phyloP scores from a whole-genome alignment of 2,329 filamentous ascomycete species.

The Colletotrichum orchidophilum region DNA sequence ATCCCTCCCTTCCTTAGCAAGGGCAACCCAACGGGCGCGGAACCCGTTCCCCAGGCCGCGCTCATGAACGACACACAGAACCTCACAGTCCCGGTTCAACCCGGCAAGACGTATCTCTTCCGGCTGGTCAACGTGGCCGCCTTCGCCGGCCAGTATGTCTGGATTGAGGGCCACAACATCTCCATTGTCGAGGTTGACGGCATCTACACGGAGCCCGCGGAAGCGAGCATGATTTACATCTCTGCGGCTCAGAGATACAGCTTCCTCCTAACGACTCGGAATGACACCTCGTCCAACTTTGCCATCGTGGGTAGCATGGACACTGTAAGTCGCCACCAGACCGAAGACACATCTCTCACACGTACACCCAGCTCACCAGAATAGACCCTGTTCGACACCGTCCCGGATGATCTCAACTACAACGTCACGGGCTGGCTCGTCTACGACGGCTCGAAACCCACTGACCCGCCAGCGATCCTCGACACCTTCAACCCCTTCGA shows the following conservation, averaged over 20 bases:
- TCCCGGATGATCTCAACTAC: conserved; percentile 75
- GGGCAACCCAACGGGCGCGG: conserved; percentile 64
- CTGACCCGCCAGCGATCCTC: conserved; percentile 62
- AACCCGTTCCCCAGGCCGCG: conserved; percentile 74
- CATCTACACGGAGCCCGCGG: conserved; percentile 69
- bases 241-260: conserved; percentile 73
- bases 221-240: conserved; percentile 72
- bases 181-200: conserved; percentile 79
- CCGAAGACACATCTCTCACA: neutral
- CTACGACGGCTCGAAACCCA: conserved; percentile 58
- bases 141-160: conserved; percentile 73
- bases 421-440: conserved; percentile 74
- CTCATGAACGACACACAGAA: conserved; percentile 78
- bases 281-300: conserved; percentile 70
- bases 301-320: conserved; percentile 78
- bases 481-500: conserved; percentile 75
- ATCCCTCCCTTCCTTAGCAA: conserved; percentile 61
- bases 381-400: conserved; percentile 68
- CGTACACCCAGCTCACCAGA: conserved; percentile 45
- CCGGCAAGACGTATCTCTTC: conserved; percentile 77
- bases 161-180: conserved; percentile 74
- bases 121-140: conserved; percentile 78
- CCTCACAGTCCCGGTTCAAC: conserved; percentile 66
- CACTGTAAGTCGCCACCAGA: conserved; percentile 52
- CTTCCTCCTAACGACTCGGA: conserved; percentile 70